Percentiles rank a stretch among this genome's conserved stretches.
Conservation (phyloP, 495 filamentous ascomycete genomes). For the Recurvomyces mirabilis region DNA sequence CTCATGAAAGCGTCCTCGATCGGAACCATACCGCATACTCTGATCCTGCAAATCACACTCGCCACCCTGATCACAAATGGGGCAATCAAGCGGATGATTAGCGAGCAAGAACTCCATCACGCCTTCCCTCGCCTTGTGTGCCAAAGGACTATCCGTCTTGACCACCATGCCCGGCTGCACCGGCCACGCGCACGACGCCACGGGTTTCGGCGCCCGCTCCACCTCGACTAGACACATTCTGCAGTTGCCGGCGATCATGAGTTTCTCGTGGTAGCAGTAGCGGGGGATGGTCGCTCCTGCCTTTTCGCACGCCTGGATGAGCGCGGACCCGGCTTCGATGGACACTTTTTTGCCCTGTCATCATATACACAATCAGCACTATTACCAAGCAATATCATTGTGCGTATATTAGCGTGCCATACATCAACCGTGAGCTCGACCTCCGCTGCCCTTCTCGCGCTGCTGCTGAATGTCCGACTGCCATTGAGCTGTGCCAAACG, state of each 20-base stretch:
- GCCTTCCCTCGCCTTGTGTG: conserved; percentile 94
- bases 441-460: conserved; percentile 62
- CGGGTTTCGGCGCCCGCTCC: conserved; percentile 86
- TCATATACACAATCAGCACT: conserved; percentile 32
- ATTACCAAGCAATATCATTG: conserved; percentile 21
- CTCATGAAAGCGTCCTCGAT: conserved; percentile 94
- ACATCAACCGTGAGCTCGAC: conserved; percentile 88
- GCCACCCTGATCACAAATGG: conserved; percentile 92
- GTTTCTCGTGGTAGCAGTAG: conserved; percentile 99
- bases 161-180: conserved; percentile 98
- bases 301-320: conserved; percentile 99
- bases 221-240: conserved; percentile 99
- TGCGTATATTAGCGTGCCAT: conserved; percentile 10
- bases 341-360: conserved; percentile 72
- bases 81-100: conserved; percentile 96
- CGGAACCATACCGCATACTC: conserved; percentile 95
- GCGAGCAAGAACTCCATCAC: conserved; percentile 98
- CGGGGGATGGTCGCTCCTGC: conserved; percentile 84
- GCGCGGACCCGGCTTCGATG: conserved; percentile 84
- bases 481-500: conserved; percentile 49
- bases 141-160: conserved; percentile 89
- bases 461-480: conserved; percentile 62
- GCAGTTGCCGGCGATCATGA: conserved; percentile 98
- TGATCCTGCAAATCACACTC: conserved; percentile 99
- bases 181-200: conserved; percentile 97